phyloP scores from a whole-genome alignment of 2,329 filamentous ascomycete species.

The Thielaviopsis cerberus region DNA sequence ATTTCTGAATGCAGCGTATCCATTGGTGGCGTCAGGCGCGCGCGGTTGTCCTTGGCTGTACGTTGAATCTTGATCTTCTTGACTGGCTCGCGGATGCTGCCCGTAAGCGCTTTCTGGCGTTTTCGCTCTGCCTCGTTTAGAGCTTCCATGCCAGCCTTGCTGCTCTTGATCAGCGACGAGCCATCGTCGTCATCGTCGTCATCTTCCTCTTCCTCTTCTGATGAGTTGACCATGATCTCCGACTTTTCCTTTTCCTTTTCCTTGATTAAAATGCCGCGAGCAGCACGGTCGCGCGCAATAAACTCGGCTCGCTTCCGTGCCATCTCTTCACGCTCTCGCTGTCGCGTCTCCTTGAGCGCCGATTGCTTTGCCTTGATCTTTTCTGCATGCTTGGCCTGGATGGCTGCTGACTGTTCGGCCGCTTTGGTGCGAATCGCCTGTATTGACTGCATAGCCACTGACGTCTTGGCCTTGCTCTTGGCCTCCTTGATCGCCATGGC shows the following conservation, averaged over 20 bases:
- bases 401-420: constrained; percentile 8
- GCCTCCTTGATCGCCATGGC: constrained; percentile 24
- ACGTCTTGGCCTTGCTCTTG: constrained; percentile 16
- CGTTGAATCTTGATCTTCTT: constrained; percentile 67
- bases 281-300: constrained; percentile 45
- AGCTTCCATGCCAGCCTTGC: constrained; percentile 28
- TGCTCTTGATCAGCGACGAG: constrained; percentile 29
- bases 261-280: constrained; percentile 21
- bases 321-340: constrained; percentile 56
- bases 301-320: constrained; percentile 52
- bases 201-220: constrained; percentile 42
- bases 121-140: constrained; percentile 29
- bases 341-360: constrained; percentile 50
- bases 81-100: constrained; percentile 50
- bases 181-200: constrained; percentile 37
- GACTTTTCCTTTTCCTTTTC: constrained; percentile 11
- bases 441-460: constrained; percentile 9
- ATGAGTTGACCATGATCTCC: constrained; percentile 79
- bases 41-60: constrained; percentile 83
- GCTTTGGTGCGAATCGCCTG: constrained; percentile 8
- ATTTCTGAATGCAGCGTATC: constrained; percentile 69
- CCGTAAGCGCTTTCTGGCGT: constrained; percentile 29
- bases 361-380: constrained; percentile 14
- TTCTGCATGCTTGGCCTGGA: constrained; percentile 15
- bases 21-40: constrained; percentile 76